Evolutionary conservation across 192 early-diverging fungal genomes (phyloP), one percentile per base, ranked within the genome.

Genomic region (Coemansia sp.): DNA sequence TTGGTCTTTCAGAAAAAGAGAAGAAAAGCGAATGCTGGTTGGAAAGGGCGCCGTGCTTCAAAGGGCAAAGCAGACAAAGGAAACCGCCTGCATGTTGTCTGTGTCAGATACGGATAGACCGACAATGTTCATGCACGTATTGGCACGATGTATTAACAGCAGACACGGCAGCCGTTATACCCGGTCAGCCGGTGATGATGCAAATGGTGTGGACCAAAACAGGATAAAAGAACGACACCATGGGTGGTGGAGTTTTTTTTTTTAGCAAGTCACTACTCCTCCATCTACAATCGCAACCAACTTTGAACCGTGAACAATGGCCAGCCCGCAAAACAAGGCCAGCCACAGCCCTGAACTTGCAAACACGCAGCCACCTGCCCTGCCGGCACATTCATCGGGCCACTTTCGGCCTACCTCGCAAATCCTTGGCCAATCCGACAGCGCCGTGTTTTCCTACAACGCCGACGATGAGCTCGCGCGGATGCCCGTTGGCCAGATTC

Each of bases 401-500:
- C 51, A 9, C 33, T 35, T 19, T 21, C 56, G 18, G 1, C n/a
- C 50, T 12, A 57, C 63, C 5, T 65, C 63, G n/a, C 56, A 53
- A 14, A 58, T 65, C 11, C 29, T 44, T 0, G 56, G 63, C 12
- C 45, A 56, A 2, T 32, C 21, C 10, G 40, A 30, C 14, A 49
- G 66, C 29, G 40, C 45, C 27, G 23, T 54, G 14, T 64, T 31
- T 12, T 27, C 28, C 21, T 59, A 47, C 38, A 63, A 45, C 33
- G 24, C 6, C 9, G 42, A 50, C 22, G 42, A 64, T 18, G 29
- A 35, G 7, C 35, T 67, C 16, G 19, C 48, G 14, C 61, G 46
- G 12, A 27, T 40, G 14, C 71, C 64, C 4, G 46, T 73, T 14
- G 32, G 46, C 14, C 71, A 73, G 22, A 23, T 64, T 10, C 33